Percentiles rank a stretch among this genome's conserved stretches.
phyloP scores from a whole-genome alignment of 2,329 filamentous ascomycete genomes.

The Cladophialophora bantiana region DNA sequence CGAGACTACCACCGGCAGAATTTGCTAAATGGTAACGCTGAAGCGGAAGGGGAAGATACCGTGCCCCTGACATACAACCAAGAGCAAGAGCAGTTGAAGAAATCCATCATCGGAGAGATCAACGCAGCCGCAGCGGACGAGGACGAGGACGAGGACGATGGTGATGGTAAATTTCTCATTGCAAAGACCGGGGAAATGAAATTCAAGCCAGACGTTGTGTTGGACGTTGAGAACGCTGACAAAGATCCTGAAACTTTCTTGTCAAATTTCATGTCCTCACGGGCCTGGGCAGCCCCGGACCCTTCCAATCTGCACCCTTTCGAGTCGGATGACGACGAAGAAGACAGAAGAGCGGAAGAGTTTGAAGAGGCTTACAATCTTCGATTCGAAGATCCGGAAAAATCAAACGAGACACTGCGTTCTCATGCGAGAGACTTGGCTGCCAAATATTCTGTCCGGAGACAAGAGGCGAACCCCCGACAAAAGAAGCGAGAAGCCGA shows the following conservation, averaged over 20 bases:
- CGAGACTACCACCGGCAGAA: conserved; percentile 92
- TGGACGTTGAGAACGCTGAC: conserved; percentile 77
- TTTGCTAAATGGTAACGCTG: conserved; percentile 73
- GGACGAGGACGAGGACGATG: conserved; percentile 54
- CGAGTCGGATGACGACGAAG: conserved; percentile 87
- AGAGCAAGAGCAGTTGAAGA: conserved; percentile 85
- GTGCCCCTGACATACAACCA: conserved; percentile 77
- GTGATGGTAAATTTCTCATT: conserved; percentile 75
- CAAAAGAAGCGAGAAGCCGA: conserved; percentile 81
- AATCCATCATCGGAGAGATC: conserved; percentile 79
- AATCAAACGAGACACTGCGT: conserved; percentile 84
- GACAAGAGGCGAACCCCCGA: conserved; percentile 78
- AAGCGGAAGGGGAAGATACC: conserved; percentile 59
- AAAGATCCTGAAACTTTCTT: conserved; percentile 90
- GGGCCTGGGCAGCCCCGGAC: conserved; percentile 79
- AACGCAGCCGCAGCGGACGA: conserved; percentile 64
- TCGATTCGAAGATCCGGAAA: conserved; percentile 89
- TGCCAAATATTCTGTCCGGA: conserved; percentile 80
- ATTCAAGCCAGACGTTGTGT: conserved; percentile 56
- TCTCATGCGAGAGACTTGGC: conserved; percentile 89
- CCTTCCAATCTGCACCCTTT: conserved; percentile 75
- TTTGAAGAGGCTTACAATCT: conserved; percentile 95
- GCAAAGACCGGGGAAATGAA: conserved; percentile 65
- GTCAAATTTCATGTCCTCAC: conserved; percentile 92
- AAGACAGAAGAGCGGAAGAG: conserved; percentile 77